Conservation (phyloP, 345 rosid species). For the Eucalyptus dawsonii region DNA sequence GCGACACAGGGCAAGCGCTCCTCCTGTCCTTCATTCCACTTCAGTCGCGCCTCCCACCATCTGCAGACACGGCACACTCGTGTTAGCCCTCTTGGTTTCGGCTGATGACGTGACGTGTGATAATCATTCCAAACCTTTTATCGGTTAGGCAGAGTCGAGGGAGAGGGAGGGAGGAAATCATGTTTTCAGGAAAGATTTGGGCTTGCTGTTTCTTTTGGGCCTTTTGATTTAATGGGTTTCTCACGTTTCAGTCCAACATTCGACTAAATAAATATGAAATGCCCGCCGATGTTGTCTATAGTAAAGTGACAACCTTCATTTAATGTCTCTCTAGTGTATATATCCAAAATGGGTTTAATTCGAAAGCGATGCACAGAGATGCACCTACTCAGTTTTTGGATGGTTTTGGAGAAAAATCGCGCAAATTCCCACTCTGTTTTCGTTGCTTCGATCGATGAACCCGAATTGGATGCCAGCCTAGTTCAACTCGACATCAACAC, state of each 20-base stretch:
- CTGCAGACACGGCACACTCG: background rate
- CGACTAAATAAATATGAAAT: background rate
- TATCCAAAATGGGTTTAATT: background rate
- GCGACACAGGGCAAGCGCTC: fast-evolving
- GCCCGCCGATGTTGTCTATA: background rate
- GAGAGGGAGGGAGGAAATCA: background rate
- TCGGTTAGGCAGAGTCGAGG: background rate
- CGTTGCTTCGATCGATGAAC: background rate
- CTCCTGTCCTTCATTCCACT: background rate
- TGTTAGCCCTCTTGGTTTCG: background rate
- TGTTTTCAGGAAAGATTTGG: background rate
- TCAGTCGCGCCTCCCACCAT: no score
- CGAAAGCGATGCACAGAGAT: background rate
- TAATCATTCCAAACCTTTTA: background rate
- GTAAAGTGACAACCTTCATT: background rate
- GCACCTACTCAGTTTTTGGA: background rate
- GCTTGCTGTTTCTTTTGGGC: background rate
- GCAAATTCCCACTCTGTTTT: background rate
- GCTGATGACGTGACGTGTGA: background rate
- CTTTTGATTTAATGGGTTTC: background rate
- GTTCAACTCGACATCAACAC: background rate
- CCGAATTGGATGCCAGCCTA: background rate
- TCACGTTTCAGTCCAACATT: background rate
- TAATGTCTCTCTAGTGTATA: background rate
- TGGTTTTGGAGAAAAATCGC: background rate